Conservation (phyloP, 2,329 filamentous ascomycete species). For the Talaromyces atroroseus region DNA sequence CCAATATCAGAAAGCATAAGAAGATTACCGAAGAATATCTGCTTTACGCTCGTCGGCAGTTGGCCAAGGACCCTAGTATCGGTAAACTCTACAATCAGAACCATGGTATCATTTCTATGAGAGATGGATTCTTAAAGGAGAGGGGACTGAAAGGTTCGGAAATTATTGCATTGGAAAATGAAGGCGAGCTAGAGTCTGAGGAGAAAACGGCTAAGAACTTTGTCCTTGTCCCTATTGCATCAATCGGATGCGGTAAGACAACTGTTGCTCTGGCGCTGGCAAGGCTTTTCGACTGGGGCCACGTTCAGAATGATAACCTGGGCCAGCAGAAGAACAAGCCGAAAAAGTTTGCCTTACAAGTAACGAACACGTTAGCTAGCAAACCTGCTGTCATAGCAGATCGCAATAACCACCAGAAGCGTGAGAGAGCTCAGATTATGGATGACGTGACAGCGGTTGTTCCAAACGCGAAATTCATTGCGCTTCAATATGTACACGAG, state of each 20-base stretch:
- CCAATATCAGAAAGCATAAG: conserved; percentile 78
- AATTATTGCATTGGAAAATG: conserved; percentile 67
- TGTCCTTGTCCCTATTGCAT: conserved; percentile 83
- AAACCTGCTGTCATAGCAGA: conserved; percentile 79
- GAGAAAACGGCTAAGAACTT: conserved; percentile 59
- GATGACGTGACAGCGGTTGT: conserved; percentile 63
- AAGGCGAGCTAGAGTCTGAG: conserved; percentile 20
- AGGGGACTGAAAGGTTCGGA: conserved; percentile 84
- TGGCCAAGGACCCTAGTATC: conserved; percentile 63
- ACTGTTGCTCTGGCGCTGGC: conserved; percentile 77
- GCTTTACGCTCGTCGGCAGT: conserved; percentile 67
- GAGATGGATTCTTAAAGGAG: conserved; percentile 78
- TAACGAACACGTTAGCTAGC: conserved; percentile 60
- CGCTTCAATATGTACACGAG: conserved; percentile 82
- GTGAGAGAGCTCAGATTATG: conserved; percentile 83
- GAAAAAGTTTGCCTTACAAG: conserved; percentile 66
- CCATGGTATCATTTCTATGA: conserved; percentile 88
- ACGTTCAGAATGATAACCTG: conserved; percentile 96
- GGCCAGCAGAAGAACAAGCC: conserved; percentile 68
- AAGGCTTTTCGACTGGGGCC: conserved; percentile 83
- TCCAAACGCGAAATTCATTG: conserved; percentile 66
- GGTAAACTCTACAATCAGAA: conserved; percentile 73
- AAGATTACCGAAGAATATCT: conserved; percentile 91
- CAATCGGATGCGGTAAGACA: conserved; percentile 94
- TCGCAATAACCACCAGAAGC: conserved; percentile 85